Evolutionary conservation across 2,329 filamentous ascomycete species (phyloP), one percentile per base, ranked within the genome.

Genomic region (Diaporthe vaccinii): DNA sequence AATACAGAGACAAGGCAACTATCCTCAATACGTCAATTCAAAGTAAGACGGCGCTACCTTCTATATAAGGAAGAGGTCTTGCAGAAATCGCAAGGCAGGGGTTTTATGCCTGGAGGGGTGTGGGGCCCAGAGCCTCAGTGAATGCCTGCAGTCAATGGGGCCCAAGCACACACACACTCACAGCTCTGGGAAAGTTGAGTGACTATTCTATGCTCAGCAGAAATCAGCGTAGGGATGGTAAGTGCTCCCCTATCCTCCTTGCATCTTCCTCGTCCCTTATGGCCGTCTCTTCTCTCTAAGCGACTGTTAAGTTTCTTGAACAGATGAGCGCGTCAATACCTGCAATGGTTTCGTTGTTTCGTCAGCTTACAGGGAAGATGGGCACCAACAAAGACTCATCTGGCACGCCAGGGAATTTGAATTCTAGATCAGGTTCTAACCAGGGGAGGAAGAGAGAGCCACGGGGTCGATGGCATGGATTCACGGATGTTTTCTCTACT

Each of bases 401-500:
- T 22, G 58, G 36, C 39, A 0, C 14, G 10, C 39, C 39, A 41
- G 39, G 39, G 39, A 41, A 28, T 28, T 12, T 10, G 36, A 20
- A 7, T 39, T 25, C 22, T 4, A 34, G 57, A 4, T 25, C 22
- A 15, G 39, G 58, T 17, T 61, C 36, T 3, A 41, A 17, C 58
- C 36, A 25, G 4, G 20, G 7, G 9, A 41, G 12, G 14, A 61
- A 61, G 34, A 61, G 41, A 17, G 58, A 14, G 10, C 20, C 36
- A 25, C 58, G 58, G 1, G 58, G 28, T 9, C 36, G 58, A 1
- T 61, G 58, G 58, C 58, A 61, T 17, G 58, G 58, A 9, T 61
- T 61, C 36, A 61, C 58, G 5, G 58, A 61, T n/a, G 58, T 61
- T 36, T 61, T 61, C n/a, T 41, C 58, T 1, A 61, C 58, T 5